A percentile compares a stretch with the other conserved stretches of the same genome.
phyloP scores from a whole-genome alignment of 768 basidiomycete genomes.

The Suillus placidus region DNA sequence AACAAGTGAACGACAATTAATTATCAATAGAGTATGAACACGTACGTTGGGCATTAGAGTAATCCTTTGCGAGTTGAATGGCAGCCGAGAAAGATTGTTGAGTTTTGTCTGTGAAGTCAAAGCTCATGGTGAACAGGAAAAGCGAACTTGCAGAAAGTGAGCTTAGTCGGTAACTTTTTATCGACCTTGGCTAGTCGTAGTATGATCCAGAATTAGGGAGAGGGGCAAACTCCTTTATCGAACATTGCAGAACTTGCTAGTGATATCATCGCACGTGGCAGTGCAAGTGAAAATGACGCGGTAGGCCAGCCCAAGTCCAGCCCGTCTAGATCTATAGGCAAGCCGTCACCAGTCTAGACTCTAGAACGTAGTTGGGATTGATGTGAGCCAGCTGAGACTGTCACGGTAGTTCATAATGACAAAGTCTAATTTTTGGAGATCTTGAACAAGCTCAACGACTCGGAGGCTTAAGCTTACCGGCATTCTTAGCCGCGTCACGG shows the following conservation, averaged over 20 bases:
- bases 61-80: constrained; percentile 81
- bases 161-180: background rate
- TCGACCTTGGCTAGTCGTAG: background rate
- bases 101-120: constrained; percentile 88
- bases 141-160: background rate
- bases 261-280: background rate
- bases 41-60: constrained; percentile 79
- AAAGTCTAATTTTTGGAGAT: no score
- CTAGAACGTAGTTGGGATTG: no score
- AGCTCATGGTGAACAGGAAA: constrained; percentile 39
- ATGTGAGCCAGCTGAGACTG: no score
- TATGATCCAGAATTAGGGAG: background rate
- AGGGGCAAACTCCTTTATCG: background rate
- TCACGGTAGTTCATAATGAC: no score
- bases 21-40: constrained; percentile 16
- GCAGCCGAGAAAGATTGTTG: constrained; percentile 69
- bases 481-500: no score
- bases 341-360: no score
- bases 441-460: no score
- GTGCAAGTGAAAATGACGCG: background rate
- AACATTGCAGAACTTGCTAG: constrained; percentile 10
- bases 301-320: no score
- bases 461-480: no score
- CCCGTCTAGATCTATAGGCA: no score
- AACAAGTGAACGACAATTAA: constrained; percentile 6